phyloP scores from a whole-genome alignment of 2,329 filamentous ascomycete genomes.

The Stylonectria norvegica region DNA sequence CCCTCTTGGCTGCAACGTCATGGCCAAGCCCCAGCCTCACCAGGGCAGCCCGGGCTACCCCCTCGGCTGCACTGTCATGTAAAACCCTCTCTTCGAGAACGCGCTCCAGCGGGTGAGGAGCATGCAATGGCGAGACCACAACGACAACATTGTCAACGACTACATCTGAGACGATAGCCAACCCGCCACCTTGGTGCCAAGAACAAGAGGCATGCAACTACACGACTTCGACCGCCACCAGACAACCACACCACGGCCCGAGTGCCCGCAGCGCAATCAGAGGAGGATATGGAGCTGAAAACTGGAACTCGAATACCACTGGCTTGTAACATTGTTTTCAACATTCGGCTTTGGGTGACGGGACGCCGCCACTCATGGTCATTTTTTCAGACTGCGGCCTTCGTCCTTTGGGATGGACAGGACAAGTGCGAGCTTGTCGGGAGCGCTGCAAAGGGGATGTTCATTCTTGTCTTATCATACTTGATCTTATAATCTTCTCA shows the following conservation, averaged over 20 bases:
- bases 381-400: slow-evolving; percentile 11
- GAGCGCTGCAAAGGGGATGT: neutral
- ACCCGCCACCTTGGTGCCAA: no score
- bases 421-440: neutral
- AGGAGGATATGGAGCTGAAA: neutral
- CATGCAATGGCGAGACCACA: no score
- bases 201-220: no score
- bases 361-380: slow-evolving; percentile 20
- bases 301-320: neutral
- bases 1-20: slow-evolving; percentile 27
- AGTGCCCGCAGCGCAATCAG: neutral
- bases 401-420: neutral
- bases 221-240: no score
- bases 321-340: slow-evolving; percentile 5
- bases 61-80: slow-evolving; percentile 35
- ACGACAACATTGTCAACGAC: no score
- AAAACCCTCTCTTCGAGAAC: slow-evolving; percentile 15
- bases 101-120: neutral
- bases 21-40: slow-evolving; percentile 27
- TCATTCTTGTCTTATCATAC: slow-evolving; percentile 1
- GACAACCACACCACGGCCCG: neutral
- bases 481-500: slow-evolving; percentile 16
- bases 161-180: no score
- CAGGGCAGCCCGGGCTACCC: slow-evolving; percentile 21
- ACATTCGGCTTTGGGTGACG: slow-evolving; percentile 15